Evolutionary conservation across 31 red algal species (phyloP).

Genomic region (Odonthalia washingtoniensis): DNA sequence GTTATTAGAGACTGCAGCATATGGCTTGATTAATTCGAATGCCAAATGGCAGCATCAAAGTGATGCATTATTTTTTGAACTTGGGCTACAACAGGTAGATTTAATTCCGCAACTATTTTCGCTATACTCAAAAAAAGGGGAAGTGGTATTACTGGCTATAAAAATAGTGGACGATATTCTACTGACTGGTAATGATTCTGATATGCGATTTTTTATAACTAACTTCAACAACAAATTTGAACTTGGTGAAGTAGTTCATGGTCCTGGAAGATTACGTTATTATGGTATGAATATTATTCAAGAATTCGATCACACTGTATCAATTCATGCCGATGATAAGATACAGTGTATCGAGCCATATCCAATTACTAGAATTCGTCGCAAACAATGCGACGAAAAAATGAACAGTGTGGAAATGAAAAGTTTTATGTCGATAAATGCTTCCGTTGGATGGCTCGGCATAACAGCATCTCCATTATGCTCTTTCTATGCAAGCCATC

Average conservation of each 20-base stretch:
- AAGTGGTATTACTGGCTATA: too few relatives aligned
- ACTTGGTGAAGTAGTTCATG: slow-evolving; percentile 7
- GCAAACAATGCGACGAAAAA: slow-evolving; percentile 18
- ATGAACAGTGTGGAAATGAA: not conserved
- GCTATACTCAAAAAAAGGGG: too few relatives aligned
- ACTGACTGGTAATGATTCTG: too few relatives aligned
- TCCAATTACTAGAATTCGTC: slow-evolving; percentile 1
- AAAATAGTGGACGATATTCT: too few relatives aligned
- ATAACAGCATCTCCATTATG: not conserved
- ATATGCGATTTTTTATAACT: too few relatives aligned
- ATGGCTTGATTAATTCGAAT: too few relatives aligned
- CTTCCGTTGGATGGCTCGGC: not conserved
- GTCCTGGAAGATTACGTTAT: not conserved
- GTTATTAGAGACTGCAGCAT: too few relatives aligned
- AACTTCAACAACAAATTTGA: not conserved
- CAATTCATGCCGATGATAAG: slow-evolving; percentile 4
- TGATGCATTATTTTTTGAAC: too few relatives aligned
- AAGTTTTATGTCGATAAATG: slow-evolving; percentile 13
- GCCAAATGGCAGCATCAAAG: too few relatives aligned
- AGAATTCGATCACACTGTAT: not conserved
- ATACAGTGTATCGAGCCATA: not conserved
- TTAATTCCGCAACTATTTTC: too few relatives aligned
- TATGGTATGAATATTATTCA: slow-evolving; percentile 3
- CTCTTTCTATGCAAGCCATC: not conserved
- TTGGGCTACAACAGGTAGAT: too few relatives aligned